These are phyloP conservation scores for Neospermospora avenae DNA, from an alignment of 2,329 filamentous ascomycete genomes.

Conservation along the genomic window DNA sequence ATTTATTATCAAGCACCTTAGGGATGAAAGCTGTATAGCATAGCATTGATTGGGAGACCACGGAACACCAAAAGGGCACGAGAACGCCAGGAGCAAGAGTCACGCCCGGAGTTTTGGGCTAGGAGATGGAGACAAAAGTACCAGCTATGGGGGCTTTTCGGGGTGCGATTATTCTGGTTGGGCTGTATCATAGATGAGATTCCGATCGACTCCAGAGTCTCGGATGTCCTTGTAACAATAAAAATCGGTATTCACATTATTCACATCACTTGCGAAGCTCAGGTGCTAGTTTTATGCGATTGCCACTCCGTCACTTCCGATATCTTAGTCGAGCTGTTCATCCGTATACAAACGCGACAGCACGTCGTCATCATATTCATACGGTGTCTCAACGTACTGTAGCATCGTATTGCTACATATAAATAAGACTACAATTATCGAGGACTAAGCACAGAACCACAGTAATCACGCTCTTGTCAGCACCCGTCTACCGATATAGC, in stretches of 20 bases:
- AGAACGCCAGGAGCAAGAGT: not conserved
- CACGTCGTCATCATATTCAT: no score
- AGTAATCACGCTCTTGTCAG: no score
- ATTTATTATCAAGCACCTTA: not conserved
- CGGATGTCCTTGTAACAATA: not conserved
- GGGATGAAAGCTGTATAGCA: not conserved
- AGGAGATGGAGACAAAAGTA: not conserved
- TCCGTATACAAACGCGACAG: no score
- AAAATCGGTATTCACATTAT: not conserved
- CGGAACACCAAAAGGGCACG: not conserved
- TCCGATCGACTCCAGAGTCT: not conserved
- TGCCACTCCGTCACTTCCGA: not conserved
- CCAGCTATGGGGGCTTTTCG: slow-evolving; percentile 2
- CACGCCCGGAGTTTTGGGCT: not conserved
- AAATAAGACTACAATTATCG: no score
- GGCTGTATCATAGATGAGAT: slow-evolving; percentile 1
- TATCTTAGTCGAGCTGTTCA: no score
- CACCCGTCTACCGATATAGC: no score
- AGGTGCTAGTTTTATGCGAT: not conserved
- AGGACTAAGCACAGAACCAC: no score
- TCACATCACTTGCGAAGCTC: not conserved
- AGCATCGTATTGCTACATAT: no score
- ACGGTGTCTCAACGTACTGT: no score
- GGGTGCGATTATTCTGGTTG: not conserved
- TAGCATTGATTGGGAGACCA: not conserved